phyloP scores from a whole-genome alignment of 306 rosid genomes.

The Gillenia trifoliata region DNA sequence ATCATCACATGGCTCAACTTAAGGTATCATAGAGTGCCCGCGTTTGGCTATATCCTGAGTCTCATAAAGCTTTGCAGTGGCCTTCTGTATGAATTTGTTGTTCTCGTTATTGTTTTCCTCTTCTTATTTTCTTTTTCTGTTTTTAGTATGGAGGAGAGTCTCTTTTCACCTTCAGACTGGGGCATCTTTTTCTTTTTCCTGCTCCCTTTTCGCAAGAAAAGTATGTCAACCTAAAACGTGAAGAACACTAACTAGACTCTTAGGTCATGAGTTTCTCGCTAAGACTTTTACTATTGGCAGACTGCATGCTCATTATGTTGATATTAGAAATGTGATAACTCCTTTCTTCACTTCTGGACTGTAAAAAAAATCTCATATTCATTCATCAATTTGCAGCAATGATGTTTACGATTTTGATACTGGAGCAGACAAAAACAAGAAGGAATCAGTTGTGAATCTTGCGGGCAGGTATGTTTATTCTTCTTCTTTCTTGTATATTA shows the following conservation, averaged over 20 bases:
- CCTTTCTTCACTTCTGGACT: not conserved
- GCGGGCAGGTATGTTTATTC: constrained; percentile 57
- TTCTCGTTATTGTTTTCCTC: not conserved
- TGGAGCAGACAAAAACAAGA: constrained; percentile 83
- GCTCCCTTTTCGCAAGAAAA: not conserved
- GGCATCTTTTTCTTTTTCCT: too few species aligned
- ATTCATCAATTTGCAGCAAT: constrained; percentile 45
- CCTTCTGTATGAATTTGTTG: not conserved
- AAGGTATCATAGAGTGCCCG: constrained; percentile 28
- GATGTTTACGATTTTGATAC: constrained; percentile 88
- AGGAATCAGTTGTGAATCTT: constrained; percentile 78
- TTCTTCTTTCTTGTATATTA: not conserved
- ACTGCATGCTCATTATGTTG: not conserved
- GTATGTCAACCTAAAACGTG: not conserved
- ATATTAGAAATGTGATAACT: not conserved
- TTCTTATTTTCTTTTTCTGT: not conserved
- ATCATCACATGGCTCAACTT: constrained; percentile 87
- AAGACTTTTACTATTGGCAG: not conserved
- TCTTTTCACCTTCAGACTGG: not conserved
- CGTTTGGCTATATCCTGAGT: too few species aligned
- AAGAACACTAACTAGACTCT: not conserved
- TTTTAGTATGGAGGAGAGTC: not conserved
- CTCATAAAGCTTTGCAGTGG: not conserved
- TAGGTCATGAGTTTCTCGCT: not conserved
- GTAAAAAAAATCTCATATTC: not conserved